Base-by-base conservation (phyloP, 2,329 filamentous ascomycete genomes). In the Colletotrichum orchidophilum region DNA sequence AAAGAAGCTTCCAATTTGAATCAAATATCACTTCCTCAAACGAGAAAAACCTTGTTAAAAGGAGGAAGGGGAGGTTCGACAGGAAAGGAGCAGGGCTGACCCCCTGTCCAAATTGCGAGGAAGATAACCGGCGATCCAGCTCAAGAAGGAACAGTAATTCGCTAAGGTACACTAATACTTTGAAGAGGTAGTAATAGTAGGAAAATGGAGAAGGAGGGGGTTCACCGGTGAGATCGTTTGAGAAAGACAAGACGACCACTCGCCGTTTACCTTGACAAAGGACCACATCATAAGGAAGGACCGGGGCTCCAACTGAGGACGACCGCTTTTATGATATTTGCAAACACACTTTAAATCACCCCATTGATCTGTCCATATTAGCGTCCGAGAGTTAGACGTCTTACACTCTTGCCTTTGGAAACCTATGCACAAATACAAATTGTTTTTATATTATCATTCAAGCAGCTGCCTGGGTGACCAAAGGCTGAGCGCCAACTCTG, bases 401-500 rank as follows among this genome's bases (percentile, higher is more conserved):
- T n/a, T n/a, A n/a, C n/a, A n/a, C n/a, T n/a, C n/a, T n/a, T n/a
- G n/a, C n/a, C n/a, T n/a, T n/a, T n/a, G n/a, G n/a, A n/a, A n/a
- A n/a, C n/a, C n/a, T n/a, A n/a, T n/a, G n/a, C n/a, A n/a, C n/a
- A n/a, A n/a, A n/a, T n/a, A n/a, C n/a, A n/a, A n/a, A n/a, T n/a
- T n/a, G n/a, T n/a, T n/a, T n/a, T n/a, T 46, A n/a, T 46, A 46
- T 11, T n/a, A n/a, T n/a, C n/a, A n/a, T 35, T 52, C 21, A 18
- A 50, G 31, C 29, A 52, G 24, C 42, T 52, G 11, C 27, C 33
- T 31, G 12, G 2, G 46, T 50, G 1, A 24, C 21, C 31, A 72
- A 3, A 0, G 66, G 55, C 5, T 76, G 73, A 26, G 80, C 83
- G 0, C 84, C 84, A 11, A 87, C 84, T 63, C 75, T 82, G 11